Conservation (phyloP, 192 early-diverging fungal species). For the Globomyces pollinis-pini region DNA sequence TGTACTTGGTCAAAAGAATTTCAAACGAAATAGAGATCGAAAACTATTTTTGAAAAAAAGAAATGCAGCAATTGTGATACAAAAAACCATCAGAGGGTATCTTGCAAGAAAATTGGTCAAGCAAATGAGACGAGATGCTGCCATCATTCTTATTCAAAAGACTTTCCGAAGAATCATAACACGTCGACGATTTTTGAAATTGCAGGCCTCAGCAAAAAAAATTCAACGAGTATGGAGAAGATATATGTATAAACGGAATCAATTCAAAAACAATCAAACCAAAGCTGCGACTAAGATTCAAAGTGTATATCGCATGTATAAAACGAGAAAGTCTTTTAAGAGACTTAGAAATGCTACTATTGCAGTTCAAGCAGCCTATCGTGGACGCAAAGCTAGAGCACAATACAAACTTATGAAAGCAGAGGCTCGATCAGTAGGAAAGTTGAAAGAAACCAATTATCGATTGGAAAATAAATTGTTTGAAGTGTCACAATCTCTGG, state of each 20-base stretch:
- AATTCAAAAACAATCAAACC: conserved; percentile 48
- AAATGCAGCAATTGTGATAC: conserved; percentile 69
- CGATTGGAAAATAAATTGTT: conserved; percentile 94
- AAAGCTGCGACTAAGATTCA: conserved; percentile 73
- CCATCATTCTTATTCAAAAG: conserved; percentile 74
- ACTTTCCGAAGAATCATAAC: conserved; percentile 69
- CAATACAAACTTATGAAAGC: conserved; percentile 58
- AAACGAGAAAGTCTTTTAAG: conserved; percentile 55
- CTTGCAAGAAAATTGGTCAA: conserved; percentile 54
- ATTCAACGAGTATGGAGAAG: conserved; percentile 32
- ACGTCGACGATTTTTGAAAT: conserved; percentile 49
- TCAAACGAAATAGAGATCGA: conserved; percentile 34
- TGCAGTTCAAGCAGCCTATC: no score
- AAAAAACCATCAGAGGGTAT: conserved; percentile 62
- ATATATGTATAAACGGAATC: conserved; percentile 42
- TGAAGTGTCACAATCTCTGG: conserved; percentile 77
- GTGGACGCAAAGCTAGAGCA: no score
- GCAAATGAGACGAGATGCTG: conserved; percentile 39
- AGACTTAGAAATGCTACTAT: no score
- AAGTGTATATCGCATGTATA: conserved; percentile 56
- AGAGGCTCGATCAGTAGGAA: conserved; percentile 83
- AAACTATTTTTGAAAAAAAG: conserved; percentile 54
- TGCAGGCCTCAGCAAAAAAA: conserved; percentile 19
- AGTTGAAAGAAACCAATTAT: conserved; percentile 90
- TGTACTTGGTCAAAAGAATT: conserved; percentile 72